Evolutionary conservation across 139 green algal genomes (phyloP).

Genomic region (Micromonas commoda): DNA sequence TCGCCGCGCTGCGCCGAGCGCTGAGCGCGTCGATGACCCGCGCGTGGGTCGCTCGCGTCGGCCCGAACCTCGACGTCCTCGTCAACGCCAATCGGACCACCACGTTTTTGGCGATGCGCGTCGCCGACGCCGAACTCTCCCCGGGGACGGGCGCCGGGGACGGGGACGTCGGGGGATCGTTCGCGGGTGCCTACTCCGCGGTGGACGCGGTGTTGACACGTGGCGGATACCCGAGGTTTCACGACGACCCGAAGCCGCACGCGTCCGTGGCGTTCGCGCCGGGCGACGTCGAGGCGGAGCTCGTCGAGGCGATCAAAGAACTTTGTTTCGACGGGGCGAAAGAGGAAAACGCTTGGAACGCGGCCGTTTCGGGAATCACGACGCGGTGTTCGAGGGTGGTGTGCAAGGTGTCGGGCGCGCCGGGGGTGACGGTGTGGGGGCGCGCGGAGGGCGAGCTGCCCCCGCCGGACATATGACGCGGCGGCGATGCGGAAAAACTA

Average conservation of each 20-base stretch:
- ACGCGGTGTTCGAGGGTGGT: not conserved
- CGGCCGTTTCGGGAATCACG: not conserved
- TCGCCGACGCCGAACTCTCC: not conserved
- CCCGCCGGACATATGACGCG: too few relatives aligned
- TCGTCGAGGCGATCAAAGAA: not conserved
- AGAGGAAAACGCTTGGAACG: not conserved
- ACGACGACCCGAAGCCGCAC: constrained; percentile 4
- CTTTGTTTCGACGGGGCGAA: not conserved
- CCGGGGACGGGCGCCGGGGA: not conserved
- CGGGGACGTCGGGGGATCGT: not conserved
- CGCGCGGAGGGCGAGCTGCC: not conserved
- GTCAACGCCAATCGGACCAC: not conserved
- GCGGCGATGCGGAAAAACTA: too few relatives aligned
- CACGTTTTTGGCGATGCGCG: not conserved
- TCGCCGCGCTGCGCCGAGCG: too few relatives aligned
- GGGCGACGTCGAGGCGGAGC: not conserved
- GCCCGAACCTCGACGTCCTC: too few relatives aligned
- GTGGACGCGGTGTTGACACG: constrained; percentile 1
- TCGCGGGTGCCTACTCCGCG: too few relatives aligned
- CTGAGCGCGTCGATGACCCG: too few relatives aligned
- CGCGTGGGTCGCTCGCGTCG: too few relatives aligned
- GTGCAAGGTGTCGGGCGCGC: not conserved
- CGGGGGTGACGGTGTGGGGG: not conserved
- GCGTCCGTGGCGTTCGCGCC: not conserved
- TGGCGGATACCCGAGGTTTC: not conserved